Evolutionary conservation across 208 protist species (phyloP).

Genomic region (Leishmania tarentolae): DNA sequence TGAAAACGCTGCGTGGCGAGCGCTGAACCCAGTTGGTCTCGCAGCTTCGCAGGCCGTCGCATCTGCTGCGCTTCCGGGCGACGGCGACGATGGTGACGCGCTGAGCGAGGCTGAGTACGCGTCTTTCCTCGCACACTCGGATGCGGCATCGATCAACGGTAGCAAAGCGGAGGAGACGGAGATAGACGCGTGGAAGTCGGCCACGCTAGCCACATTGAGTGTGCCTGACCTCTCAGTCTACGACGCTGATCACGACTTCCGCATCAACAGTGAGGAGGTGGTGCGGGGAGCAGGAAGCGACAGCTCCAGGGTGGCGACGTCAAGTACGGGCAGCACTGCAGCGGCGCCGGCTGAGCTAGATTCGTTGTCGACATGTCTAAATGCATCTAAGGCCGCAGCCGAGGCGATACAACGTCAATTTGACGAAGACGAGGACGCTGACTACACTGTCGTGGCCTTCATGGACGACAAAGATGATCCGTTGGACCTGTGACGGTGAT

Average conservation of each 20-base stretch:
- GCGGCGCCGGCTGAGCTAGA: background rate
- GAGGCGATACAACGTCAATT: conserved; percentile 30
- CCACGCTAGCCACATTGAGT: conserved; percentile 47
- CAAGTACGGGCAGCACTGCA: background rate
- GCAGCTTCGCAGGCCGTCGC: conserved; percentile 23
- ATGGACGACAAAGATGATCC: conserved; percentile 22
- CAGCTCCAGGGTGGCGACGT: background rate
- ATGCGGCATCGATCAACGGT: background rate
- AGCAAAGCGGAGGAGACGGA: background rate
- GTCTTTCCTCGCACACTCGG: conserved; percentile 24
- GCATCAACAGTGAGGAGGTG: conserved; percentile 64
- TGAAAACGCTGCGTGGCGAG: conserved; percentile 22
- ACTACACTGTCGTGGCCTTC: conserved; percentile 35
- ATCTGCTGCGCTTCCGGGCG: background rate
- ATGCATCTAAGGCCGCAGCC: background rate
- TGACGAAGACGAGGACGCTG: conserved; percentile 39
- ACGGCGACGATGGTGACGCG: background rate
- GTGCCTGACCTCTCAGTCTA: conserved; percentile 80
- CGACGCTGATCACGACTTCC: conserved; percentile 60
- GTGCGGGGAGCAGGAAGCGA: conserved; percentile 20
- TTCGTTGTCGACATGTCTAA: background rate
- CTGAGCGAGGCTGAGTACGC: conserved; percentile 29
- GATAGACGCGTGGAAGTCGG: conserved; percentile 22
- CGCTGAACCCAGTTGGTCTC: conserved; percentile 35
- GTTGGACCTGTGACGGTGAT: background rate